Evolutionary conservation across 1,139 yeast genomes (phyloP), one percentile per base, ranked within the genome.

Genomic region (Diutina sp.): DNA sequence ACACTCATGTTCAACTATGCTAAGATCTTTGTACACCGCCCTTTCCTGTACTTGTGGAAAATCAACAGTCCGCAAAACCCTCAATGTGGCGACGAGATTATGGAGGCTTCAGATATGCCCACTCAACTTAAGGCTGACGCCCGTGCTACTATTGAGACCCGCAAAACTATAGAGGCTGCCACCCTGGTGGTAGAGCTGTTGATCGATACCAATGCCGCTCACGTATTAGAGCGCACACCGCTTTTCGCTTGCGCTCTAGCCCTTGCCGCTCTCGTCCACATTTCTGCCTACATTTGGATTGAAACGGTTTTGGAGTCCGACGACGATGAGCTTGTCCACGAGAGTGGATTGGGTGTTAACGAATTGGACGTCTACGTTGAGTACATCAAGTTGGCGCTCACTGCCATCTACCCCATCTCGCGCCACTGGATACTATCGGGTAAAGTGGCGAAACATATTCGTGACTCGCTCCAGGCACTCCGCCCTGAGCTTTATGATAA

Each of bases 121-220:
- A 57, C 12, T 54, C 55, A 7, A 55, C 56, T 2, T 25, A 54
- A 56, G 14, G 56, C 59, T 11, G 76, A 72, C 58, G 69, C 79
- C 0, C 66, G 75, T 55, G 76, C 77, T 57, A 72, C 75, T 35
- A 72, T 77, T 44, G 82, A 77, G 60, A 78, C 83, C 0, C 68
- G 80, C 59, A 76, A 77, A 60, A 76, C 82, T 0, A 77, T 78
- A 21, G 81, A 76, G 54, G 78, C 80, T 16, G 82, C 83, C 1
- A 76, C 76, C 50, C 67, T 76, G 25, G 73, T 78, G n/a, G 73
- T 77, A 3, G 73, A 70, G 57, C 67, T 76, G 2, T 64, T 77
- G 12, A 69, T 78, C 11, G 80, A 77, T 59, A 76, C 81, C 3
- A 72, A 73, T 58, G 73, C 81, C 0, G 65, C 74, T 0, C 66